Base-by-base conservation (phyloP, 2,329 filamentous ascomycete species). In the Fusarium proliferatum region DNA sequence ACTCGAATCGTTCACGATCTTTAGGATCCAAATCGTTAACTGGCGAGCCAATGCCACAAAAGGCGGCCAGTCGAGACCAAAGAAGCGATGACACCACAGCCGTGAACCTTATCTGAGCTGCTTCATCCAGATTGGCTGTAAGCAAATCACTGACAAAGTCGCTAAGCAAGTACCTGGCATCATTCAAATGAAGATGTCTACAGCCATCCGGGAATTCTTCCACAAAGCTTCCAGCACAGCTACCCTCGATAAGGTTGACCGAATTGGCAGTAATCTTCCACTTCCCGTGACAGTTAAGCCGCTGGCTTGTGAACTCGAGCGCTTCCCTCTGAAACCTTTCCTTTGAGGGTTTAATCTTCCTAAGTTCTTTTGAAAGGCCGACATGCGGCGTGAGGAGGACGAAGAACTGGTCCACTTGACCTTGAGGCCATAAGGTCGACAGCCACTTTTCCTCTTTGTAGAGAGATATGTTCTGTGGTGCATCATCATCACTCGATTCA, bases 171-270 rank as follows among this genome's bases (percentile, higher is more conserved):
- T 36, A 61, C 2, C 21, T 23, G 2, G 48, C 30, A n/a, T 56
- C 58, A 9, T 56, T 56, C 2, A 56, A 23, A 43, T 61, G 48
- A 11, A 61, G 38, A 11, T 19, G 23, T 5, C 13, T 4, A 9
- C 48, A 56, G 5, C 30, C 9, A 1, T 17, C 4, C 0, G 38
- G 30, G 5, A 36, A 28, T 4, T 1, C 6, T 28, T 23, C 4
- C 4, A 19, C 23, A n/a, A 56, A 36, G 8, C 10, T 23, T 6
- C 0, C 11, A 1, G 4, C 5, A 19, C 38, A 56, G 5, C 41
- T 21, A 1, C 48, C 48, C 16, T 61, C n/a, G 3, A 61, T 26
- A 5, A 61, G 38, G 2, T 56, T 33, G 1, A 57, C 59, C 1
- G 59, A 11, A 30, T 13, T 36, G 5, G 17, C 30, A 0, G 58